Percentiles rank a stretch among this genome's conserved stretches.
Evolutionary conservation across 148 eudicot genomes (phyloP).

Genomic region (Cornus suecica): DNA sequence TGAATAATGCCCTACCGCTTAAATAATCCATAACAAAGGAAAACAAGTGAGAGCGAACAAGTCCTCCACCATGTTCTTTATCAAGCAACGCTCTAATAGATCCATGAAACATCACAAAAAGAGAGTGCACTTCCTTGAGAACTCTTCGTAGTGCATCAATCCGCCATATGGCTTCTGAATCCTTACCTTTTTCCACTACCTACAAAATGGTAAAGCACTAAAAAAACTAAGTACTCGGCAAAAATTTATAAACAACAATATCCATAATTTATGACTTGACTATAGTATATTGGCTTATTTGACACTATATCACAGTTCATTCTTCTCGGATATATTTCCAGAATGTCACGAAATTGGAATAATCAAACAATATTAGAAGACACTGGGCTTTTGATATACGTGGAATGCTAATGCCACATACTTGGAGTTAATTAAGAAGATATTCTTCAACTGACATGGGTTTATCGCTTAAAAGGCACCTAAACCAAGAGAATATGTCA

Average conservation of each 20-base stretch:
- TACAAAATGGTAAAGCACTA: slow-evolving; percentile 21
- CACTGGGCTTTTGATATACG: background rate
- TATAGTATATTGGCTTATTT: background rate
- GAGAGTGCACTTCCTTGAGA: slow-evolving; percentile 88
- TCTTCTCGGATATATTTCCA: no score
- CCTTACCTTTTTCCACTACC: slow-evolving; percentile 87
- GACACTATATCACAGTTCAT: no score
- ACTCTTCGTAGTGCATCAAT: slow-evolving; percentile 71
- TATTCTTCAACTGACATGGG: background rate
- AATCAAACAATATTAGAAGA: background rate
- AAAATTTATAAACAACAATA: background rate
- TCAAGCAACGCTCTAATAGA: slow-evolving; percentile 73
- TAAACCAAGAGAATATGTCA: background rate
- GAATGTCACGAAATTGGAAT: background rate
- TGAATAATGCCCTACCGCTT: slow-evolving; percentile 54
- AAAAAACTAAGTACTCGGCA: background rate
- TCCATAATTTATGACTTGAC: background rate
- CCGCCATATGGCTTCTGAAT: slow-evolving; percentile 79
- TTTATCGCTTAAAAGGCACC: background rate
- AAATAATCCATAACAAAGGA: slow-evolving; percentile 79
- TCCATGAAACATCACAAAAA: slow-evolving; percentile 89
- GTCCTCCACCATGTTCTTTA: slow-evolving; percentile 77
- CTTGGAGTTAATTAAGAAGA: background rate
- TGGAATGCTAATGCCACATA: slow-evolving; percentile 1
- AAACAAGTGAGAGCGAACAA: slow-evolving; percentile 62